Percentiles rank a stretch among this genome's conserved stretches.
Evolutionary conservation across 1,284 basidiomycete species (phyloP).

Genomic region (Pterulicium gracile): DNA sequence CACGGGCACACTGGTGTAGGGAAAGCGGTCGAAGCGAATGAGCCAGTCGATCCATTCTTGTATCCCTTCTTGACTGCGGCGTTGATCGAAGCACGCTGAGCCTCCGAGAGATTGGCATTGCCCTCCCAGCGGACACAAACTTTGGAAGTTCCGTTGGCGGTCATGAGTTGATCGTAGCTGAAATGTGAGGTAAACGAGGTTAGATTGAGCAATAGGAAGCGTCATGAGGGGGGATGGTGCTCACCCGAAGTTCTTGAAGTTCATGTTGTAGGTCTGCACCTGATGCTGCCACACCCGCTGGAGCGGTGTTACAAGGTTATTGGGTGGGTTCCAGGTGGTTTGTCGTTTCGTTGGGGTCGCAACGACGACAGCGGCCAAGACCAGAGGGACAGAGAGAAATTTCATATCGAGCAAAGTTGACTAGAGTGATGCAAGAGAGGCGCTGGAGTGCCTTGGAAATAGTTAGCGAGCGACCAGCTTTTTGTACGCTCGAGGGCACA

Average conservation of each 20-base stretch:
- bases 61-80: conserved; percentile 5
- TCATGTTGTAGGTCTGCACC: conserved; percentile 6
- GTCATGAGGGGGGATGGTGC: conserved; percentile 3
- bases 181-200: background rate
- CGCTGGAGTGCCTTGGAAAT: no score
- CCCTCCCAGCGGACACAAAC: conserved; percentile 10
- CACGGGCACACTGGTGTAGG: conserved; percentile 8
- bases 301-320: conserved; percentile 7
- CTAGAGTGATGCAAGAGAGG: no score
- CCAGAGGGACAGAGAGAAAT: no score
- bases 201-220: background rate
- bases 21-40: conserved; percentile 8
- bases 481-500: no score
- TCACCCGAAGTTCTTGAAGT: conserved; percentile 10
- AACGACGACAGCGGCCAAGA: background rate
- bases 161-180: conserved; percentile 8
- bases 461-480: no score
- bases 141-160: conserved; percentile 8
- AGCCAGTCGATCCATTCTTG: conserved; percentile 10
- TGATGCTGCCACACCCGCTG: conserved; percentile 10
- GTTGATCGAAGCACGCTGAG: conserved; percentile 6
- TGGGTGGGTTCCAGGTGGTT: conserved; percentile 9
- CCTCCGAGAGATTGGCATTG: conserved; percentile 1
- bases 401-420: no score
- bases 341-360: background rate